Evolutionary conservation across 352 stramenopile genomes (phyloP), one percentile per base, ranked within the genome.

Genomic region (Pythium vanterpoolii): DNA sequence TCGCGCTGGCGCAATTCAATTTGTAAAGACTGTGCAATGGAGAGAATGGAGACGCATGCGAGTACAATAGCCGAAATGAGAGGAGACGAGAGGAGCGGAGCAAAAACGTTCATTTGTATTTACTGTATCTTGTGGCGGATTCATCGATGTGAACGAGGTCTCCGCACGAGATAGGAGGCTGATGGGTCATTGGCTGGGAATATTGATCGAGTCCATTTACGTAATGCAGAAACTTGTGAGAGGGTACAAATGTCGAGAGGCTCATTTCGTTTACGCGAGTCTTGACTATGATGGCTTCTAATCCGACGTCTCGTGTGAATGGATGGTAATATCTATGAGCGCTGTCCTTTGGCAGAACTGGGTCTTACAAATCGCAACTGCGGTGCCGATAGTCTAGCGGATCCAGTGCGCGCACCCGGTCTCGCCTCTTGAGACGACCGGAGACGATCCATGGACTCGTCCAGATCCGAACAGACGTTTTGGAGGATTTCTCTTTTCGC

Each of bases 1-100:
- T 84, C 39, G 78, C 79, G 1, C 53, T 91, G 16, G 78, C 77
- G 27, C 82, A 91, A 66, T 89, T 88, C 40, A 89, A 61, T 57
- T 36, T 67, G 13, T 67, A 38, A 46, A n/a, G n/a, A n/a, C n/a
- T n/a, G n/a, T n/a, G 36, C 18, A 7, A 51, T 23, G 9, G 14
- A 33, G 13, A 19, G 48, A 56, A 30, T 23, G 18, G 11, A 55
- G 4, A 45, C 18, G 18, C 18, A 6, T 50, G 44, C 26, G 26
- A 50, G 23, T 6, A 36, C 23, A 2, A 23, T 13, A 44, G 38
- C 33, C 33, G 33, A 38, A 6, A 2, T 21, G 7, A 42, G 6
- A 42, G 1, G 11, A 23, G 5, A 18, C 18, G 34, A 19, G 19
- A 18, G 34, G 4, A 7, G 8, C 7, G 13, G 16, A 38, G 10